Conservation (phyloP, 2,329 filamentous ascomycete species). For the Macroventuria anomochaeta region DNA sequence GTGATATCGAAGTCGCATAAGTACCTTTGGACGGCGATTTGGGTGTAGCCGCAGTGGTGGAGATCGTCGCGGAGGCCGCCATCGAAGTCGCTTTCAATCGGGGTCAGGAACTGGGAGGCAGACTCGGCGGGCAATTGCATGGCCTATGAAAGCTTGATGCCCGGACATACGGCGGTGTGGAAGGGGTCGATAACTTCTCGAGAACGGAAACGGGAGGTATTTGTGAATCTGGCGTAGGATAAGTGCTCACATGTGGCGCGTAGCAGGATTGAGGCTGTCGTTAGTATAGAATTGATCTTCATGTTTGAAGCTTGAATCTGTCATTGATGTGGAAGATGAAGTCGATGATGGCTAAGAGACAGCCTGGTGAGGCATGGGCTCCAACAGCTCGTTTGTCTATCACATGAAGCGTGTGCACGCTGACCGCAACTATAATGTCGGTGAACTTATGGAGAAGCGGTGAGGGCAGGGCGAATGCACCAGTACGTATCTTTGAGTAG, state of each 20-base stretch:
- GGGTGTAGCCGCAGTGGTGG: slow-evolving; percentile 15
- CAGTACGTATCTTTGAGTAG: too few relatives aligned
- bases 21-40: slow-evolving; percentile 2
- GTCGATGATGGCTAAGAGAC: too few relatives aligned
- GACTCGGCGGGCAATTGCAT: background rate
- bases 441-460: too few relatives aligned
- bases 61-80: slow-evolving; percentile 3
- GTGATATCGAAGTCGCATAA: slow-evolving; percentile 10
- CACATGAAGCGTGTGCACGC: too few relatives aligned
- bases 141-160: slow-evolving; percentile 4
- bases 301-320: background rate
- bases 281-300: background rate
- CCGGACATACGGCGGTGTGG: slow-evolving; percentile 6
- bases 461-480: too few relatives aligned
- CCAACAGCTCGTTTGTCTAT: too few relatives aligned
- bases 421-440: too few relatives aligned
- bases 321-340: too few relatives aligned
- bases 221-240: background rate
- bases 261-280: background rate
- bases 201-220: background rate
- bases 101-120: slow-evolving; percentile 8
- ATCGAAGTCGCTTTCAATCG: slow-evolving; percentile 12
- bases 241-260: background rate
- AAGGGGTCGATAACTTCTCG: background rate
- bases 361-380: too few relatives aligned